Evolutionary conservation across 2,329 filamentous ascomycete species (phyloP), one percentile per base, ranked within the genome.

Genomic region (Leptographium radiaticola): DNA sequence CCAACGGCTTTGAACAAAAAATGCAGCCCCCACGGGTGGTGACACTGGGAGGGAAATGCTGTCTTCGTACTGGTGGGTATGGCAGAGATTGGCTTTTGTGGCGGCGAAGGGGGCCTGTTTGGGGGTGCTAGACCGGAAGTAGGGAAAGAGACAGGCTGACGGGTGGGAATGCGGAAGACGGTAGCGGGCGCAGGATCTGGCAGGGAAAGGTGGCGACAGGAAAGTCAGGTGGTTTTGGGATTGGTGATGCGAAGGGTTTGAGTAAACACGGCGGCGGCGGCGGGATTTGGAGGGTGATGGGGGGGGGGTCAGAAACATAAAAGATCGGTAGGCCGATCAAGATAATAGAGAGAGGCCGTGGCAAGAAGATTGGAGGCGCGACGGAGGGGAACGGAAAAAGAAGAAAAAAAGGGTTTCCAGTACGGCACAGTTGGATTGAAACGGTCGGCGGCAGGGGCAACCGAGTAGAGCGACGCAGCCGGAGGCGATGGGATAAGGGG

Each of bases 221-320:
- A 48, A 46, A 39, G 48, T 54, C 52, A 45, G 52, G 39, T 54
- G 52, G 15, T 54, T 53, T 53, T 36, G 25, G 38, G 36, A 18
- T 43, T 40, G 42, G 40, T 34, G 36, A 44, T 20, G 49, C 7
- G 44, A 47, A n/a, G n/a, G 43, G 15, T 15, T 53, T 45, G 40
- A 25, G 49, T 30, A 36, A 36, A 18, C 42, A 20, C 40, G 25
- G 42, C 44, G 48, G 49, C 30, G 34, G 39, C 18, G 13, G 18
- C 40, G 18, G 11, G 45, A 45, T 33, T 45, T 39, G 40, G 40
- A 7, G 47, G 9, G n/a, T 8, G 47, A 39, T 39, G 33, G 15
- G 18, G 16, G 12, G 34, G 43, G 25, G 11, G 12, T 16, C 20
- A 45, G 16, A 40, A 40, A 34, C 33, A 11, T 7, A 11, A 11